phyloP scores from a whole-genome alignment of 1,284 basidiomycete species.

The Sporisorium iseilematis-ciliati region DNA sequence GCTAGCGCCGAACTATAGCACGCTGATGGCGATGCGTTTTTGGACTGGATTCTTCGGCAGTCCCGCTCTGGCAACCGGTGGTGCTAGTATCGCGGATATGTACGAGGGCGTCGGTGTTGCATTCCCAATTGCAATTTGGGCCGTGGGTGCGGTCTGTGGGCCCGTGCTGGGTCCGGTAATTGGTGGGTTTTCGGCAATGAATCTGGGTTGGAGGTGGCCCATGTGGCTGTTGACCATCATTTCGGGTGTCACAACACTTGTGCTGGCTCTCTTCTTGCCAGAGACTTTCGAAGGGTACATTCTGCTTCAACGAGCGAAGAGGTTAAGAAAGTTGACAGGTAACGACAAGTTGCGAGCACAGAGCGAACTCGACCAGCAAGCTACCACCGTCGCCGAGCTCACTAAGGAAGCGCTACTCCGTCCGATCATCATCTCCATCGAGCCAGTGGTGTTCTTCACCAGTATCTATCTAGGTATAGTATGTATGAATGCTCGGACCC shows the following conservation, averaged over 20 bases:
- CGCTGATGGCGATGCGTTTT: constrained; percentile 62
- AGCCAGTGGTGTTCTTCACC: constrained; percentile 48
- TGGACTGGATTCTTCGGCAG: constrained; percentile 64
- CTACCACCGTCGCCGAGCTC: constrained; percentile 24
- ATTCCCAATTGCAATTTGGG: constrained; percentile 67
- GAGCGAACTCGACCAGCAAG: constrained; percentile 29
- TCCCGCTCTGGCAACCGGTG: constrained; percentile 58
- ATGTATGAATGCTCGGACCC: too few relatives aligned
- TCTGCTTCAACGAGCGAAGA: constrained; percentile 60
- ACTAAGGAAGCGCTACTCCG: constrained; percentile 45
- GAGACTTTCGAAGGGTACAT: constrained; percentile 68
- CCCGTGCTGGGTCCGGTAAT: constrained; percentile 55
- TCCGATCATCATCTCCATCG: constrained; percentile 33
- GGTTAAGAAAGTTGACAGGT: constrained; percentile 64
- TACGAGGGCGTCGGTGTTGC: constrained; percentile 59
- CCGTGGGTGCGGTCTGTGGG: constrained; percentile 63
- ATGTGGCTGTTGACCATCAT: constrained; percentile 62
- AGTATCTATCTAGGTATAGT: constrained; percentile 24
- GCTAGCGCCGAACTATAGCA: constrained; percentile 61
- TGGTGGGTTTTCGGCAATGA: constrained; percentile 60
- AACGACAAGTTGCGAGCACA: constrained; percentile 44
- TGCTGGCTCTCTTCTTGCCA: constrained; percentile 62
- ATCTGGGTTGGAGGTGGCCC: constrained; percentile 67
- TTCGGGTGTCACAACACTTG: constrained; percentile 56
- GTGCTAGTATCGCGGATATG: constrained; percentile 56